Base-by-base conservation (phyloP, 2,329 filamentous ascomycete genomes). In the Penicillium decumbens region DNA sequence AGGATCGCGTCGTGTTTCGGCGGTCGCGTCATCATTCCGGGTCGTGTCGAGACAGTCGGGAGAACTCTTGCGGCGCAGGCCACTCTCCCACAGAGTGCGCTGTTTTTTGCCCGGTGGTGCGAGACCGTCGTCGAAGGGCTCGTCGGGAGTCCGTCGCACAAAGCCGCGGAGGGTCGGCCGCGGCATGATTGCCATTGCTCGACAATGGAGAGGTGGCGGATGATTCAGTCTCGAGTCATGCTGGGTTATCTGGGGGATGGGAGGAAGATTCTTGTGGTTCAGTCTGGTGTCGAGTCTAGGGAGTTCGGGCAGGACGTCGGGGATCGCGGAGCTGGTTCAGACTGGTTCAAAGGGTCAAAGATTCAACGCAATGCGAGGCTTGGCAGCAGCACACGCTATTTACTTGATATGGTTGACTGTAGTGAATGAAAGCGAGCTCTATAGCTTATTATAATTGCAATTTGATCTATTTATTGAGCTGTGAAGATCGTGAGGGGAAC, bases 161-260 rank as follows among this genome's bases (percentile, higher is more conserved):
- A 64, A 60, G 56, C 60, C 64, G 51, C 65, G 65, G 53, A 67
- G 58, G 35, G 65, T 65, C 4, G 65, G 55, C 57, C 62, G 63
- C 57, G 65, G 65, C 58, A 64, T 62, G 53, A 66, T 56, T 46
- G 65, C 62, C 67, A 70, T 70, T 54, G 53, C 53, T 56, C 45
- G 52, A 50, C 45, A 37, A 43, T 27, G 41, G 47, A 35, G 23
- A 47, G 32, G 33, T 35, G 49, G 27, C 3, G 18, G 45, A 12
- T 12, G 38, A 32, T 47, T 60, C 43, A 63, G 41, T 43, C 39
- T 12, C 10, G 39, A 44, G 50, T 50, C 59, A 60, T 60, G 54
- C 53, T 56, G 57, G 50, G 54, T 45, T 51, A 51, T 52, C 47
- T 41, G 25, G 9, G 43, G 47, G 41, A 44, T 43, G 25, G 43